These are phyloP conservation scores for Ramaria rubella DNA, from an alignment of 768 basidiomycete genomes.

Conservation along the genomic window DNA sequence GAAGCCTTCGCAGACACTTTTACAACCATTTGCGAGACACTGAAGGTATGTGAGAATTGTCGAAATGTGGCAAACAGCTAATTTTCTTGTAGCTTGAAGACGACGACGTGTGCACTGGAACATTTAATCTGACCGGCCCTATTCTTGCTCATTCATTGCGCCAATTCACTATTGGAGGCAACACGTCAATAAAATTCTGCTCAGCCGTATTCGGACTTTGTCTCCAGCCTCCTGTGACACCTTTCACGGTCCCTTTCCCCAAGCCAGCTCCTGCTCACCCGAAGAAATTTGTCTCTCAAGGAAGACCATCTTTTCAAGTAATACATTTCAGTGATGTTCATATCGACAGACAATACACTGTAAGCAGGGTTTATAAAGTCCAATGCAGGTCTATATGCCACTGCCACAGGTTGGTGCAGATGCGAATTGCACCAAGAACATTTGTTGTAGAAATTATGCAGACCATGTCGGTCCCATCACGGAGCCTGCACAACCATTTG, in stretches of 20 bases:
- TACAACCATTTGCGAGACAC: conserved; percentile 38
- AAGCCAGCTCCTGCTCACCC: conserved; percentile 33
- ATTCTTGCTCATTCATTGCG: conserved; percentile 53
- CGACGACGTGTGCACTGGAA: conserved; percentile 51
- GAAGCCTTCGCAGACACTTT: conserved; percentile 38
- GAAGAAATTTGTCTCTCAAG: conserved; percentile 29
- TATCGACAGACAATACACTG: conserved; percentile 50
- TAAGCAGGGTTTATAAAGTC: conserved; percentile 15
- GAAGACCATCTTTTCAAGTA: conserved; percentile 44
- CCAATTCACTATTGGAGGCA: conserved; percentile 37
- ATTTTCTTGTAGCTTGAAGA: conserved; percentile 42
- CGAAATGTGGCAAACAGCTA: neutral
- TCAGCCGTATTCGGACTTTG: conserved; percentile 50
- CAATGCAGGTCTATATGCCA: neutral
- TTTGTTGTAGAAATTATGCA: conserved; percentile 53
- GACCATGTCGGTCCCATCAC: conserved; percentile 28
- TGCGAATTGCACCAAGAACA: conserved; percentile 52
- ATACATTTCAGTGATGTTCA: conserved; percentile 60
- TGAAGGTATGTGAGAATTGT: conserved; percentile 26
- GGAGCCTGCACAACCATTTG: conserved; percentile 43
- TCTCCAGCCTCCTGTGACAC: conserved; percentile 39
- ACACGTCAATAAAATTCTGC: conserved; percentile 49
- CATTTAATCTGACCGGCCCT: conserved; percentile 44
- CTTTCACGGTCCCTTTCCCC: conserved; percentile 40
- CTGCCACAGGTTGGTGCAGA: conserved; percentile 41